A percentile compares a stretch with the other conserved stretches of the same genome.
phyloP scores from a whole-genome alignment of 139 green algal species.

The Auxenochlorella pyrenoidosa region DNA sequence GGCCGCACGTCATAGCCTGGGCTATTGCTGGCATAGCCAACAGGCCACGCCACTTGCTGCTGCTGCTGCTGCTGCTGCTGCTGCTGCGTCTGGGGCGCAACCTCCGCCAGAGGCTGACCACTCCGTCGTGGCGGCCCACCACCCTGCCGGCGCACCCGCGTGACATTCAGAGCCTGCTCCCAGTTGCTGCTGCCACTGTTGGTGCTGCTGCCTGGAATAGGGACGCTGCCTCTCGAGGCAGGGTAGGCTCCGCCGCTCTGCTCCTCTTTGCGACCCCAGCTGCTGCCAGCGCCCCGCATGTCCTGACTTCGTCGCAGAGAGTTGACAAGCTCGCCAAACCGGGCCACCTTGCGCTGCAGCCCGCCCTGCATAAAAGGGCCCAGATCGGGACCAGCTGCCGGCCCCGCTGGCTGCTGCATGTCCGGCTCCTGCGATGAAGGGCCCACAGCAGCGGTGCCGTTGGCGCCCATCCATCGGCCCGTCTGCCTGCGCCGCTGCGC shows the following conservation, averaged over 20 bases:
- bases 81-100: not conserved
- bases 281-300: not conserved
- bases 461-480: not conserved
- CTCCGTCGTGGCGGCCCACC: not conserved
- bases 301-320: conserved; percentile 15
- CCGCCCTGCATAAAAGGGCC: not conserved
- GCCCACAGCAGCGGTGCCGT: not conserved
- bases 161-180: not conserved
- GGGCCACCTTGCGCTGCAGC: conserved; percentile 30
- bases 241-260: not conserved
- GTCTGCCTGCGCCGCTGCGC: not conserved
- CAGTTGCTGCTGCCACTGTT: not conserved
- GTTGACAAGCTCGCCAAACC: conserved; percentile 20
- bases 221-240: too few species aligned
- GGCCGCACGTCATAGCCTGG: too few species aligned
- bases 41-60: too few species aligned
- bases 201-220: not conserved
- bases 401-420: not conserved
- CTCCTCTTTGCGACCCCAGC: not conserved
- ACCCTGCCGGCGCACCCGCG: not conserved
- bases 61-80: not conserved
- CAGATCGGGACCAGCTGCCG: not conserved
- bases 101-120: not conserved
- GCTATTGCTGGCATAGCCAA: too few species aligned
- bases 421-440: not conserved